Evolutionary conservation across 176 grass and related monocot species (phyloP), one percentile per base, ranked within the genome.

Genomic region (Guadua angustifolia): DNA sequence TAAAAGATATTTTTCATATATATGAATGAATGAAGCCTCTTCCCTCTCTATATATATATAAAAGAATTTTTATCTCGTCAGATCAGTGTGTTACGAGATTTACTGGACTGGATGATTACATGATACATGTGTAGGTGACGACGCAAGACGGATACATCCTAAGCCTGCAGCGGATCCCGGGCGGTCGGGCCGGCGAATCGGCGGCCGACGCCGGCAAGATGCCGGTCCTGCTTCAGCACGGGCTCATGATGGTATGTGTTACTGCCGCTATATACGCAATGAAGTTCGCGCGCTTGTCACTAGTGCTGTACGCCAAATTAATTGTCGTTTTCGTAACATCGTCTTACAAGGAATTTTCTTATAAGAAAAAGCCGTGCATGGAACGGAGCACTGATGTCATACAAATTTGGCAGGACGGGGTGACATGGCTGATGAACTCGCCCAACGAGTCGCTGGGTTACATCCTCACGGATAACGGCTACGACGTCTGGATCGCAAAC

Each of bases 401-500:
- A 17, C 49, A 17, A 51, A 3, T 36, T 46, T 39, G 69, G 40
- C 40, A 93, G 91, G 91, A 93, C 15, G 91, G 91, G 15, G 53
- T 85, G 70, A 84, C 88, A 47, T 93, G 91, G 88, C 58, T 90
- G 32, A 59, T 93, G 84, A 88, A 85, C 84, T 74, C 84, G 8
- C 91, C 88, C 0, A 1, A 60, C 6, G 81, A 93, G 78, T 93
- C 91, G 1, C 67, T 93, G 25, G 91, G 87, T 0, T 93, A 77
- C 85, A 85, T 93, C 66, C 77, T 93, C 26, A 85, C 91, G 1
- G 91, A 93, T 49, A 64, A 43, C 44, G 91, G 82, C 17, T 90
- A 89, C 72, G 88, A 93, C 66, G 91, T 93, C 19, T 93, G 91
- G 91, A 93, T 93, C 14, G 71, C 82, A 49, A 90, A 90, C 73